Conservation (phyloP, 2,329 filamentous ascomycete species). For the Magnaporthiopsis poae region DNA sequence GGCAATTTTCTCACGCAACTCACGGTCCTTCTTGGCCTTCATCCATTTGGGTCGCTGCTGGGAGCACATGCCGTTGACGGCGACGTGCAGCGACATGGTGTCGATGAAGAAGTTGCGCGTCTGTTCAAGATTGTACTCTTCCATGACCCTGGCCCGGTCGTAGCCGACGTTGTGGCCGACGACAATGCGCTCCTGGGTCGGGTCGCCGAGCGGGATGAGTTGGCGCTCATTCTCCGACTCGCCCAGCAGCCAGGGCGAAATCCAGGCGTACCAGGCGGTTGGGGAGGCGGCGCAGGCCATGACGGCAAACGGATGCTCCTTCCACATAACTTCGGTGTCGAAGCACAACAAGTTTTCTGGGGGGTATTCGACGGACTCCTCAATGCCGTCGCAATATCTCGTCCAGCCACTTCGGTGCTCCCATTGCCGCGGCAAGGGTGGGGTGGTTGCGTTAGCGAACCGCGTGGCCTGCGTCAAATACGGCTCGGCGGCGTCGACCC, state of each 20-base stretch:
- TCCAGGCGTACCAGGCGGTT: conserved; percentile 91
- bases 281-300: conserved; percentile 92
- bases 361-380: conserved; percentile 63
- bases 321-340: conserved; percentile 95
- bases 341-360: conserved; percentile 78
- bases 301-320: conserved; percentile 80
- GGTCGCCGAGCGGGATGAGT: conserved; percentile 77
- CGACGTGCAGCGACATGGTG: conserved; percentile 96
- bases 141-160: conserved; percentile 74
- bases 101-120: conserved; percentile 81
- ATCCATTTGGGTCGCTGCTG: conserved; percentile 94
- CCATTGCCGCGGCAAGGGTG: conserved; percentile 61
- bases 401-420: conserved; percentile 78
- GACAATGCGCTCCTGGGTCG: conserved; percentile 61
- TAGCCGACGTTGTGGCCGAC: conserved; percentile 95
- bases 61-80: conserved; percentile 98
- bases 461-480: conserved; percentile 66
- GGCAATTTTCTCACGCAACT: conserved; percentile 70
- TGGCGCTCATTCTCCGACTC: conserved; percentile 71
- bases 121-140: conserved; percentile 81
- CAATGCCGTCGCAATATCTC: conserved; percentile 69
- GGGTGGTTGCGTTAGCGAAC: conserved; percentile 55
- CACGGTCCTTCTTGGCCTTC: conserved; percentile 84
- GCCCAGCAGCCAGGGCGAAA: conserved; percentile 87
- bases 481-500: conserved; percentile 76